These are phyloP conservation scores for Tricladium varicosporioides DNA, from an alignment of 2,329 filamentous ascomycete species.

Conservation along the genomic window DNA sequence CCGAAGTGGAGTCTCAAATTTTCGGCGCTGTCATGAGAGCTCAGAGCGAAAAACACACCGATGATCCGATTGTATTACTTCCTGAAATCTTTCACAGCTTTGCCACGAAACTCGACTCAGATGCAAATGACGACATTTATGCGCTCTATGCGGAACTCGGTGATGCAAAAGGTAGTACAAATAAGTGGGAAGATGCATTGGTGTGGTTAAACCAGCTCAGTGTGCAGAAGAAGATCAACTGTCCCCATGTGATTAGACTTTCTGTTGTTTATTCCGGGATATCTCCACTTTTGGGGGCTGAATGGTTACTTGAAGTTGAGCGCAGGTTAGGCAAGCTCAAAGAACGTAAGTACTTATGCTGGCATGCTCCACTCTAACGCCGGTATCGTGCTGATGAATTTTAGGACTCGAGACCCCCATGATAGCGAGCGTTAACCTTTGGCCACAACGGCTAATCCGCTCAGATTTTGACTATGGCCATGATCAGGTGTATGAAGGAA, in stretches of 20 bases:
- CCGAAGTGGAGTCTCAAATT: slow-evolving; percentile 1
- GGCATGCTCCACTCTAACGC: background rate
- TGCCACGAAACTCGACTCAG: slow-evolving; percentile 4
- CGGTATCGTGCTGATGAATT: background rate
- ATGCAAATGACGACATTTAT: background rate
- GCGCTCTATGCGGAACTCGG: background rate
- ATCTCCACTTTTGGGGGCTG: slow-evolving; percentile 14
- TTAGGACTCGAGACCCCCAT: background rate
- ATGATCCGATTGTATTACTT: background rate
- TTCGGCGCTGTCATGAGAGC: slow-evolving; percentile 3
- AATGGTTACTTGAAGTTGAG: slow-evolving; percentile 20
- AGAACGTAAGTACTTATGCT: slow-evolving; percentile 14
- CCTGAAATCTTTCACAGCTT: background rate
- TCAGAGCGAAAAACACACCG: slow-evolving; percentile 4
- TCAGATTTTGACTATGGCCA: background rate
- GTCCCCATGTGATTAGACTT: slow-evolving; percentile 5
- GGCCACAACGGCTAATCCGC: slow-evolving; percentile 18
- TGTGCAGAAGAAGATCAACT: slow-evolving; percentile 4
- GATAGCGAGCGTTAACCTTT: slow-evolving; percentile 3
- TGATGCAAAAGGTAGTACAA: background rate
- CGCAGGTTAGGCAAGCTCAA: slow-evolving; percentile 10
- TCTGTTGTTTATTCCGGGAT: slow-evolving; percentile 16
- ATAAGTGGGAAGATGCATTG: slow-evolving; percentile 3
- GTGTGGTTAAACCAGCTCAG: slow-evolving; percentile 1
- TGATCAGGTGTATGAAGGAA: slow-evolving; percentile 20